Conservation (phyloP, 371 early-diverging fungal species). For the Mucor racemosus region DNA sequence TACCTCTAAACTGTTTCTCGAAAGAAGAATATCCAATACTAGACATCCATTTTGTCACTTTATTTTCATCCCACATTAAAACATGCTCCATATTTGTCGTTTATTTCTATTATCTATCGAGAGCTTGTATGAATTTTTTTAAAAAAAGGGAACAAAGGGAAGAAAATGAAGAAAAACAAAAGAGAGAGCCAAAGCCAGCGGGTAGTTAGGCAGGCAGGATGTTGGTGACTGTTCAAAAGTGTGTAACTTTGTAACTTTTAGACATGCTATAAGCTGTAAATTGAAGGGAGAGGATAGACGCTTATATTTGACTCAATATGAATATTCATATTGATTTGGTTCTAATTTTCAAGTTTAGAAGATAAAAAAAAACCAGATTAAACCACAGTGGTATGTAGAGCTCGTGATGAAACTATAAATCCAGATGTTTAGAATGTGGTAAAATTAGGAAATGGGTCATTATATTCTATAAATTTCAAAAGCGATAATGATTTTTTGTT, state of each 20-base stretch:
- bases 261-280: too few species aligned
- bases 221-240: constrained; percentile 5
- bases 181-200: background rate
- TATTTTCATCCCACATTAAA: constrained; percentile 63
- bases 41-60: constrained; percentile 64
- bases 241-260: background rate
- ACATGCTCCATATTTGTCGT: constrained; percentile 38
- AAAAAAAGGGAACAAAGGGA: background rate
- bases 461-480: too few species aligned
- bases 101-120: background rate
- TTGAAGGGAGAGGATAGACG: too few species aligned
- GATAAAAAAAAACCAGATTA: too few species aligned
- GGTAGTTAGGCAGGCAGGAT: background rate
- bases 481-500: too few species aligned
- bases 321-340: too few species aligned
- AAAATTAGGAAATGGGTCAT: too few species aligned
- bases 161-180: background rate
- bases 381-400: too few species aligned
- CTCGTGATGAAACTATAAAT: too few species aligned
- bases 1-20: constrained; percentile 67
- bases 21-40: constrained; percentile 60
- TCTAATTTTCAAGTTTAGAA: too few species aligned
- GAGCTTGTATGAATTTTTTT: background rate
- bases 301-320: too few species aligned
- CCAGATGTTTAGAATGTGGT: too few species aligned